A percentile compares a stretch with the other conserved stretches of the same genome.
Conservation (phyloP, 306 rosid genomes). For the Trifolium dubium region DNA sequence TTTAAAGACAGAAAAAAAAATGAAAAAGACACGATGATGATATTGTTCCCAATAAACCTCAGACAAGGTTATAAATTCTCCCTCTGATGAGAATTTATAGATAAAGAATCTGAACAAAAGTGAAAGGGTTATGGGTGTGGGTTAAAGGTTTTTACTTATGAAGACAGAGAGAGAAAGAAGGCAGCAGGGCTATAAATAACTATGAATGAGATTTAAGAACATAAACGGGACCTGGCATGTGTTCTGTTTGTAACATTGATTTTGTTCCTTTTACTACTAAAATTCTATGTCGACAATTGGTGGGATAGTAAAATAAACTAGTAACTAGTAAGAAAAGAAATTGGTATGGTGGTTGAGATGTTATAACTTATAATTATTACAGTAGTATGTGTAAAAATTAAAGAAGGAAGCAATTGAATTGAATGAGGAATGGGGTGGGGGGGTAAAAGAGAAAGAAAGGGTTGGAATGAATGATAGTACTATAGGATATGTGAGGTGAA, state of each 20-base stretch:
- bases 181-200: not conserved
- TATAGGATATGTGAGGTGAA: conserved; percentile 10
- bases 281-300: conserved; percentile 18
- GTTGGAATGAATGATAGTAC: no score
- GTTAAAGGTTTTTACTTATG: conserved; percentile 20
- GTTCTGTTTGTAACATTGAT: conserved; percentile 6
- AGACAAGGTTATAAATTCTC: conserved; percentile 45
- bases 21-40: not conserved
- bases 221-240: conserved; percentile 26
- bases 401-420: not conserved
- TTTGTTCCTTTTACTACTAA: conserved; percentile 36
- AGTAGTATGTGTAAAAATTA: no score
- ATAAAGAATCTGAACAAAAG: conserved; percentile 36
- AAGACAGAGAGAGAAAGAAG: not conserved
- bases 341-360: not conserved
- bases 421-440: not conserved
- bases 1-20: not conserved
- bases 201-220: not conserved
- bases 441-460: no score
- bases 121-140: conserved; percentile 16
- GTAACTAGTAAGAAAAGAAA: not conserved
- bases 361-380: not conserved
- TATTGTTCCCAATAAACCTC: conserved; percentile 37
- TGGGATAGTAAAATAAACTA: not conserved
- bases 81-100: conserved; percentile 41